These are phyloP conservation scores for Hsuehochloa calcarea DNA, from an alignment of 176 grass and related monocot species.

Conservation along the genomic window DNA sequence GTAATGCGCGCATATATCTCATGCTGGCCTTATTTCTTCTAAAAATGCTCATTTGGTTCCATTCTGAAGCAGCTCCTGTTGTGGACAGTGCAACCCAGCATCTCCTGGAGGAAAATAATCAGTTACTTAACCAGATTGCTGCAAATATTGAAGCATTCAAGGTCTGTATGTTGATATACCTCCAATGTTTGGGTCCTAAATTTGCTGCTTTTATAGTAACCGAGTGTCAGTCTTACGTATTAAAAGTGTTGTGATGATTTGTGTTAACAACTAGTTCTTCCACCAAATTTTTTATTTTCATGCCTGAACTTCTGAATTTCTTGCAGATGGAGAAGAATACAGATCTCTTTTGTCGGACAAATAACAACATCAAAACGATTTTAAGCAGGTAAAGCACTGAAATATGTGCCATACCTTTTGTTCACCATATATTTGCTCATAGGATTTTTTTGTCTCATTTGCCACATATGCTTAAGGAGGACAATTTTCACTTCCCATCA, in stretches of 20 bases:
- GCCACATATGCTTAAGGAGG: background rate
- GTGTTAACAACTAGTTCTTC: background rate
- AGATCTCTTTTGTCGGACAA: conserved; percentile 61
- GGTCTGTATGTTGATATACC: conserved; percentile 37
- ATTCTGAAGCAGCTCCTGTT: conserved; percentile 47
- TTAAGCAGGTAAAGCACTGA: conserved; percentile 62
- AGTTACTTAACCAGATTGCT: conserved; percentile 76
- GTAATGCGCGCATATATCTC: background rate
- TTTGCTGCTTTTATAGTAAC: background rate
- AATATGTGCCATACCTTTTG: background rate
- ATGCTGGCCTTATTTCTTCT: conserved; percentile 26
- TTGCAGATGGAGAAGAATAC: conserved; percentile 62
- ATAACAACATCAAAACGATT: conserved; percentile 70
- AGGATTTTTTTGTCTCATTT: background rate
- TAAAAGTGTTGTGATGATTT: background rate
- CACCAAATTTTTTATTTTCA: conserved; percentile 15
- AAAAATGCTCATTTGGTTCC: background rate
- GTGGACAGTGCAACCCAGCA: conserved; percentile 63
- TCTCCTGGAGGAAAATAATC: conserved; percentile 78
- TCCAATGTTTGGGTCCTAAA: background rate
- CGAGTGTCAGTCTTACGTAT: background rate
- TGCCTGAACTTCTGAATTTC: conserved; percentile 31
- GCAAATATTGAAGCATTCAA: conserved; percentile 70
- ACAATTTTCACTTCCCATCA: background rate
- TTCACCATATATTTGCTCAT: background rate